A percentile compares a stretch with the other conserved stretches of the same genome.
phyloP scores from a whole-genome alignment of 2,329 filamentous ascomycete species.

The Microcyclospora pomicola region DNA sequence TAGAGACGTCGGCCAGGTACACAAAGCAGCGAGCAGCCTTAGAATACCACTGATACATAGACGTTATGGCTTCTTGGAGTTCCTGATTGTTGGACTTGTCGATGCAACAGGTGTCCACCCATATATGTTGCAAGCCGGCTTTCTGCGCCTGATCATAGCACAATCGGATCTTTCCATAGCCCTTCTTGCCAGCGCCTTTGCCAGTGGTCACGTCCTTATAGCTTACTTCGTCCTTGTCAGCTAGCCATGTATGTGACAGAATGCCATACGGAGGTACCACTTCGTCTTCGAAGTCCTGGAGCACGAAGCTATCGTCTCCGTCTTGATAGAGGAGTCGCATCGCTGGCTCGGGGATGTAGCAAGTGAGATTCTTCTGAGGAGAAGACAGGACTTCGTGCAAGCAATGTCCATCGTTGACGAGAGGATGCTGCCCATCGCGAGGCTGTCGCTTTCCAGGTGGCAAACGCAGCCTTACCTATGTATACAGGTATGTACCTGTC shows the following conservation, averaged over 20 bases:
- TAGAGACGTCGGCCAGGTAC: conserved; percentile 7
- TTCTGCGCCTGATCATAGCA: conserved; percentile 9
- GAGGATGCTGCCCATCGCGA: too few relatives aligned
- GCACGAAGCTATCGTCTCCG: too few relatives aligned
- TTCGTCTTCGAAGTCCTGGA: too few relatives aligned
- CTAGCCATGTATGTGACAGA: conserved; percentile 23
- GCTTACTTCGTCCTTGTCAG: conserved; percentile 15
- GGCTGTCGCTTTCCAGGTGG: too few relatives aligned
- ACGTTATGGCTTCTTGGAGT: conserved; percentile 8
- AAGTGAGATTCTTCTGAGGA: too few relatives aligned
- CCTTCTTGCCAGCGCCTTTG: not conserved
- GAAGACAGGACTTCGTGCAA: too few relatives aligned
- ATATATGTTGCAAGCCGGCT: conserved; percentile 9
- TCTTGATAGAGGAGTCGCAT: too few relatives aligned
- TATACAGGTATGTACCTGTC: too few relatives aligned
- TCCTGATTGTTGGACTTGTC: conserved; percentile 8
- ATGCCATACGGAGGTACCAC: too few relatives aligned
- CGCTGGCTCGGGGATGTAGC: too few relatives aligned
- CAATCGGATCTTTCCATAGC: conserved; percentile 9
- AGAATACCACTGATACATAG: conserved; percentile 13
- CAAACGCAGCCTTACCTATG: too few relatives aligned
- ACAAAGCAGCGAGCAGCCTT: conserved; percentile 7
- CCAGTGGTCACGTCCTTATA: conserved; percentile 5
- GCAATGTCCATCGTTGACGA: too few relatives aligned
- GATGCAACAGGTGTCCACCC: conserved; percentile 15